These are phyloP conservation scores for Exutisphaerella laricina DNA, from an alignment of 2,329 filamentous ascomycete species.

Conservation along the genomic window DNA sequence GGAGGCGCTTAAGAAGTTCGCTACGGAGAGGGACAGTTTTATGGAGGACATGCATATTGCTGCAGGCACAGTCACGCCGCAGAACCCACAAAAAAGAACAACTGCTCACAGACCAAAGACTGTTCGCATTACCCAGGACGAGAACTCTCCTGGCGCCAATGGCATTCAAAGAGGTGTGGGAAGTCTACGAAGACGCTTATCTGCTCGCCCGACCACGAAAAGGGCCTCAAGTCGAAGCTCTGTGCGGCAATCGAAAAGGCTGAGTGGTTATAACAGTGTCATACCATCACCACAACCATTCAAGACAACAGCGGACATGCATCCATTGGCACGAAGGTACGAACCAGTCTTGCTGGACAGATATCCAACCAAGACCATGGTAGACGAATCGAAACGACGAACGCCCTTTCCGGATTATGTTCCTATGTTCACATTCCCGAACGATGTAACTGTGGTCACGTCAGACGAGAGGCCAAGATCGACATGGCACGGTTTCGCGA, in stretches of 20 bases:
- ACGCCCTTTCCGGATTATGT: slow-evolving; percentile 94
- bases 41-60: slow-evolving; percentile 86
- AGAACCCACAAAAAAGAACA: slow-evolving; percentile 39
- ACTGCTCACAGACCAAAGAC: slow-evolving; percentile 62
- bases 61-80: slow-evolving; percentile 62
- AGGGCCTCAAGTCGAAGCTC: slow-evolving; percentile 70
- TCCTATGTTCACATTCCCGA: slow-evolving; percentile 98
- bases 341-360: slow-evolving; percentile 94
- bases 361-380: slow-evolving; percentile 78
- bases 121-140: slow-evolving; percentile 76
- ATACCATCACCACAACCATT: slow-evolving; percentile 90
- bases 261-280: slow-evolving; percentile 98
- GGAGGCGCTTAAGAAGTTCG: slow-evolving; percentile 86
- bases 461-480: slow-evolving; percentile 88
- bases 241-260: slow-evolving; percentile 73
- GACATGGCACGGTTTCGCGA: slow-evolving; percentile 99
- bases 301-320: slow-evolving; percentile 85
- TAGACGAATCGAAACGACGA: slow-evolving; percentile 72
- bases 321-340: slow-evolving; percentile 87
- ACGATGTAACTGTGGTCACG: slow-evolving; percentile 94
- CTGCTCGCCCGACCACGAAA: slow-evolving; percentile 94
- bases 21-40: slow-evolving; percentile 89
- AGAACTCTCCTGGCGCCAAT: slow-evolving; percentile 32
- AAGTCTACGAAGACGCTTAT: slow-evolving; percentile 87
- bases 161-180: slow-evolving; percentile 61